Evolutionary conservation across 176 grass and related monocot genomes (phyloP), one percentile per base, ranked within the genome.

Genomic region (Miscanthus lutarioriparius): DNA sequence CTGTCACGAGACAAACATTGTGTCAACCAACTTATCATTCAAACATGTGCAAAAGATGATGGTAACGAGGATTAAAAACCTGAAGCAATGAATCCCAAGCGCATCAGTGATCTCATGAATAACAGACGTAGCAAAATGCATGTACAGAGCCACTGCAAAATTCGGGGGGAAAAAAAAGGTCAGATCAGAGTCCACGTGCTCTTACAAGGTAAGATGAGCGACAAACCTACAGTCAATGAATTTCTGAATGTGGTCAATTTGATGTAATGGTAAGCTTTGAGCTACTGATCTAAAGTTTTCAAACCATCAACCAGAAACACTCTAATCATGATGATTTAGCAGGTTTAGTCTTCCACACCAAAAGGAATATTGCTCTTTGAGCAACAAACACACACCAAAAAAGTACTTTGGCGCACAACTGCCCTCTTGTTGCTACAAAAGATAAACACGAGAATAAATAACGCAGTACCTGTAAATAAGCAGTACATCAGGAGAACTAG

Each of bases 61-160:
- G 19, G 15, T 17, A 1, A 86, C 41, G 35, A 43, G 27, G 38
- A 76, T 37, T 45, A 51, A 88, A 63, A 81, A 98, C 93, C 91
- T 98, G 91, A 98, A 98, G 89, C 96, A 98, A 27, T 87, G 92
- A 64, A 98, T 98, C 77, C 93, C 96, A 65, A 98, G 93, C 1
- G 93, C 96, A 36, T 93, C 94, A 28, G 93, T 95, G 41, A 98
- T 98, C 88, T 98, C 96, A 84, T 94, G 89, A 84, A 98, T 94
- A 73, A 98, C 96, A 4, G 96, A 98, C n/a, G 96, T 98, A 67
- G 93, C 96, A 86, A 98, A 98, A 89, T 98, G 86, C 80, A 98
- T 83, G 88, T 98, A 96, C 64, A 98, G 70, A 22, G 83, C 93
- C 78, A 95, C 96, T 98, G 88, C 72, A 71, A 68, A 83, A 9